Conservation (phyloP, 768 basidiomycete species). For the Termitomyces sp. region DNA sequence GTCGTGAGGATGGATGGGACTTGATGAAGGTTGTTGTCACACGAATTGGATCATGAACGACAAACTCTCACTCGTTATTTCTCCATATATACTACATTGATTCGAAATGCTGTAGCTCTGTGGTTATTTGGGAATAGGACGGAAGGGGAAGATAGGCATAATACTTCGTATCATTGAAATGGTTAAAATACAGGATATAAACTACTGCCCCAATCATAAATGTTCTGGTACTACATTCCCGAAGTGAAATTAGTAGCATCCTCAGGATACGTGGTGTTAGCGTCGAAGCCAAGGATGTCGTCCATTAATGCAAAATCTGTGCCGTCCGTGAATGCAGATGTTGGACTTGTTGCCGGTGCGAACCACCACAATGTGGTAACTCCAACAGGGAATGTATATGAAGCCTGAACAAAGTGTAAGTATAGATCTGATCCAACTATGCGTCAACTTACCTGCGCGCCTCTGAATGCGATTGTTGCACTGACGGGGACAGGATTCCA, state of each 20-base stretch:
- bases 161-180: background rate
- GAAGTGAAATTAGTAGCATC: slow-evolving; percentile 4
- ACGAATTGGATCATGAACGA: background rate
- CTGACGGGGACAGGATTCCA: slow-evolving; percentile 56
- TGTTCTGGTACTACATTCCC: background rate
- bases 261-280: slow-evolving; percentile 3
- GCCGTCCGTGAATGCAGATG: slow-evolving; percentile 2
- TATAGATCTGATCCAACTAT: background rate
- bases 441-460: slow-evolving; percentile 44
- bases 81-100: no score
- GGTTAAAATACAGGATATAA: background rate
- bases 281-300: slow-evolving; percentile 11
- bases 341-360: slow-evolving; percentile 20
- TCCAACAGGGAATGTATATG: slow-evolving; percentile 77
- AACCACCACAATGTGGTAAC: slow-evolving; percentile 60
- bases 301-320: background rate
- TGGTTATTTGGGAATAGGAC: background rate
- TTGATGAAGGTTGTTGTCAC: background rate
- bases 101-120: background rate
- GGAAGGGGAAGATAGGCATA: no score
- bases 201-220: background rate
- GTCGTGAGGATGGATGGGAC: background rate
- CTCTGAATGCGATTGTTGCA: slow-evolving; percentile 65
- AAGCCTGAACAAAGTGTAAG: slow-evolving; percentile 38
- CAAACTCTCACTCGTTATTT: background rate